phyloP scores from a whole-genome alignment of 495 filamentous ascomycete species.

The Staphylotrichum longicolle region DNA sequence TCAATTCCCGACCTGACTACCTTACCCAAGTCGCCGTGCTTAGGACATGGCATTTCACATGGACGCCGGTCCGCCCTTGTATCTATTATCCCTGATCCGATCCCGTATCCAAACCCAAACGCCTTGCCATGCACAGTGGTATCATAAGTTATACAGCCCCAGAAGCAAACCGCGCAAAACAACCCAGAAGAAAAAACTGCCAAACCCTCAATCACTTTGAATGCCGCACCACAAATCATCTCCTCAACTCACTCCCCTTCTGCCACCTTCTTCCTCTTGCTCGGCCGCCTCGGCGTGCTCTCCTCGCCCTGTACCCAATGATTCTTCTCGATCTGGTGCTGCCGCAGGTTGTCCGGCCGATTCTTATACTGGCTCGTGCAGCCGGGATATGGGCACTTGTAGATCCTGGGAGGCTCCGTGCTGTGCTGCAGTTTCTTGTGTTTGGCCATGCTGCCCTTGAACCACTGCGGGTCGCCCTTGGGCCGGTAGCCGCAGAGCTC shows the following conservation, averaged over 20 bases:
- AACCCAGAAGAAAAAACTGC: background rate
- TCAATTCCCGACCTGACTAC: too few relatives aligned
- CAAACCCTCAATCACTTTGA: background rate
- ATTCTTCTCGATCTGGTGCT: conserved; percentile 51
- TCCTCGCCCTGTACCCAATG: conserved; percentile 45
- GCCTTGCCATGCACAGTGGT: conserved; percentile 13
- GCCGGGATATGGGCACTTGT: conserved; percentile 47
- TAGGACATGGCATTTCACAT: too few relatives aligned
- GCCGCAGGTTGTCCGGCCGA: conserved; percentile 48
- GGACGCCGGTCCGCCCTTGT: background rate
- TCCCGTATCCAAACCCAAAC: conserved; percentile 1
- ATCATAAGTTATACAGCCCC: conserved; percentile 16
- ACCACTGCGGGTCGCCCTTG: conserved; percentile 53
- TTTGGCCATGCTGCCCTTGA: conserved; percentile 53
- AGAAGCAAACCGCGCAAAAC: conserved; percentile 1
- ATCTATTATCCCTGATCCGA: background rate
- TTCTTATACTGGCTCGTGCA: conserved; percentile 52
- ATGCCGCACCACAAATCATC: background rate
- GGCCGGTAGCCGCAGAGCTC: conserved; percentile 51
- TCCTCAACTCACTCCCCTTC: conserved; percentile 18
- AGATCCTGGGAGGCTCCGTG: conserved; percentile 42
- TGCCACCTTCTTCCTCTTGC: conserved; percentile 44
- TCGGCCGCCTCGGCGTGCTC: conserved; percentile 33
- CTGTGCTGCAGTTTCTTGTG: conserved; percentile 52
- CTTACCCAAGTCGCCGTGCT: too few relatives aligned